Percentiles rank a stretch among this genome's conserved stretches.
Conservation (phyloP, 2,329 filamentous ascomycete genomes). For the Apiospora saccharicola region DNA sequence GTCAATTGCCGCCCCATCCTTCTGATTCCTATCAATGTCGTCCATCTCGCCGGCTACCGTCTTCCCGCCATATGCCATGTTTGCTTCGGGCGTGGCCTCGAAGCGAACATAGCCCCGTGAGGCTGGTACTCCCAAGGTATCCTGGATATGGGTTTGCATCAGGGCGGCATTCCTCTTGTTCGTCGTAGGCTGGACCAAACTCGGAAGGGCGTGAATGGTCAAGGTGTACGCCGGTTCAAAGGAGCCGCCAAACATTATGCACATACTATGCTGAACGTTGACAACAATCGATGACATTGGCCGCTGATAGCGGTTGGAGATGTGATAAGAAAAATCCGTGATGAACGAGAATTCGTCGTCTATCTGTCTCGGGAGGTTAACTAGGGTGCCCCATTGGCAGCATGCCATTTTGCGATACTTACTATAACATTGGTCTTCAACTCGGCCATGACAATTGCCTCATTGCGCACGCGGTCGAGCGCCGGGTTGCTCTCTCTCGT, state of each 20-base stretch:
- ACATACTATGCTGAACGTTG: slow-evolving; percentile 76
- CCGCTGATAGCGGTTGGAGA: slow-evolving; percentile 79
- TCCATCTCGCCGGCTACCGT: slow-evolving; percentile 75
- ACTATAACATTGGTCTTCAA: slow-evolving; percentile 71
- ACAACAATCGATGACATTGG: slow-evolving; percentile 78
- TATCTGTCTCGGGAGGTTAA: slow-evolving; percentile 55
- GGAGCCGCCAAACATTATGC: slow-evolving; percentile 76
- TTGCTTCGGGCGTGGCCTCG: slow-evolving; percentile 72
- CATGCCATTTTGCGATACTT: slow-evolving; percentile 38
- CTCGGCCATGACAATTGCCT: slow-evolving; percentile 69
- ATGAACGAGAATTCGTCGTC: slow-evolving; percentile 79
- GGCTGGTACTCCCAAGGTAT: slow-evolving; percentile 70
- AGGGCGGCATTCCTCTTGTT: slow-evolving; percentile 85
- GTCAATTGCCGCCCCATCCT: slow-evolving; percentile 34
- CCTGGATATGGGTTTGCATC: slow-evolving; percentile 77
- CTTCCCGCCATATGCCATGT: slow-evolving; percentile 73
- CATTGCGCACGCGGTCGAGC: slow-evolving; percentile 57
- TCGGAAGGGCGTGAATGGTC: slow-evolving; percentile 74
- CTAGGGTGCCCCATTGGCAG: no score
- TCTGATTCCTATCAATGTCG: slow-evolving; percentile 53
- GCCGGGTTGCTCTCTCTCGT: slow-evolving; percentile 42
- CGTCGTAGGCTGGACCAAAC: slow-evolving; percentile 72
- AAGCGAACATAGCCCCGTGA: slow-evolving; percentile 79
- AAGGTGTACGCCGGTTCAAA: slow-evolving; percentile 83
- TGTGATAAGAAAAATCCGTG: slow-evolving; percentile 73